These are phyloP conservation scores for Trichoderma erinaceum DNA, from an alignment of 495 filamentous ascomycete species.

Conservation along the genomic window DNA sequence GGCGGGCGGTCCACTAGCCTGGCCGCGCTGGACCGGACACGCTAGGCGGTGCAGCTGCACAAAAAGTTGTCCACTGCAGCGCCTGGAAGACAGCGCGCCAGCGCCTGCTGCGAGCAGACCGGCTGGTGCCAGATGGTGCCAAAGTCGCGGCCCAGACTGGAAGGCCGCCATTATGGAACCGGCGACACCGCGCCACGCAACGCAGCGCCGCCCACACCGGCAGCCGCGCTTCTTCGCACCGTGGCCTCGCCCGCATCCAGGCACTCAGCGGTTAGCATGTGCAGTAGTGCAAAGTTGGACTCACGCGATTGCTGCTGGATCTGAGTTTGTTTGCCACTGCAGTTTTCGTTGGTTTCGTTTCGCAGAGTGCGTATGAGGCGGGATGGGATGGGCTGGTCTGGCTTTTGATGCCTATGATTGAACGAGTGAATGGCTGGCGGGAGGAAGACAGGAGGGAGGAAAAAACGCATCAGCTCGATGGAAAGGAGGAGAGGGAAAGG, in stretches of 20 bases:
- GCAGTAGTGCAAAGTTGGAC: neutral
- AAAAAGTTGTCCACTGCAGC: conserved; percentile 1
- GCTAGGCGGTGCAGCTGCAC: conserved; percentile 8
- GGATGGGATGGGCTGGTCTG: too few relatives aligned
- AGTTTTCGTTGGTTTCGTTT: neutral
- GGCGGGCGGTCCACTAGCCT: conserved; percentile 13
- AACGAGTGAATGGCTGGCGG: neutral
- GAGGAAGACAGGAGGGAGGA: neutral
- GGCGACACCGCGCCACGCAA: conserved; percentile 12
- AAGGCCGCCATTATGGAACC: neutral
- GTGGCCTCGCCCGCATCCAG: neutral
- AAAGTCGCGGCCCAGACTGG: neutral
- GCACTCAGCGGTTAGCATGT: conserved; percentile 10
- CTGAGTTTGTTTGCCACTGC: neutral
- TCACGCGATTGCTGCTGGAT: neutral
- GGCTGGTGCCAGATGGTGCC: neutral
- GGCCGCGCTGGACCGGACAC: conserved; percentile 3
- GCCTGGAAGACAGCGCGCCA: neutral
- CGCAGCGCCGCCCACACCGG: neutral
- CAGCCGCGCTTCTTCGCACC: neutral
- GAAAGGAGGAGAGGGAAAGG: neutral
- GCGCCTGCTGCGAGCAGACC: neutral
- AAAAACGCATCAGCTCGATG: neutral
- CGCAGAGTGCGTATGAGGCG: too few relatives aligned
- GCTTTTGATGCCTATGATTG: too few relatives aligned